phyloP scores from a whole-genome alignment of 1,284 basidiomycete genomes.

The Agroathelia rolfsii region DNA sequence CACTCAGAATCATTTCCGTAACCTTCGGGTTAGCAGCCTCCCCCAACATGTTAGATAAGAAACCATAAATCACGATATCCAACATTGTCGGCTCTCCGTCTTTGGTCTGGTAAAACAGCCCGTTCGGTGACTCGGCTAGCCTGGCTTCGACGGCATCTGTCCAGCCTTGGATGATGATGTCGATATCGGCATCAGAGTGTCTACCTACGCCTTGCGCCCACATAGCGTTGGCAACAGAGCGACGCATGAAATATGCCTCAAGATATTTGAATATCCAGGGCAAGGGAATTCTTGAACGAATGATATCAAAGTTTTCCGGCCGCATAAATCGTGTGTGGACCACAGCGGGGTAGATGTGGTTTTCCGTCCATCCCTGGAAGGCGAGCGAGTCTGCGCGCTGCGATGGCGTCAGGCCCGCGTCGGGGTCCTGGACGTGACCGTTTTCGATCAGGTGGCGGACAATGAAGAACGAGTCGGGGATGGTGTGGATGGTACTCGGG shows the following conservation, averaged over 20 bases:
- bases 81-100: slow-evolving; percentile 17
- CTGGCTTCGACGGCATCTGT: slow-evolving; percentile 21
- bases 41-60: slow-evolving; percentile 19
- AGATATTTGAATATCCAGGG: slow-evolving; percentile 15
- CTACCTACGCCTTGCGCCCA: slow-evolving; percentile 19
- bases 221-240: slow-evolving; percentile 13
- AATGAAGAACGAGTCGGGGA: slow-evolving; percentile 26
- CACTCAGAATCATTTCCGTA: slow-evolving; percentile 15
- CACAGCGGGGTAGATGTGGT: slow-evolving; percentile 19
- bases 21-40: slow-evolving; percentile 19
- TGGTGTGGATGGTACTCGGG: slow-evolving; percentile 13
- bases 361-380: slow-evolving; percentile 24
- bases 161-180: slow-evolving; percentile 20
- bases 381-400: slow-evolving; percentile 24
- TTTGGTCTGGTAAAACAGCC: slow-evolving; percentile 16
- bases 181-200: slow-evolving; percentile 21
- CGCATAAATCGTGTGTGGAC: slow-evolving; percentile 17
- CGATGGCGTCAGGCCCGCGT: slow-evolving; percentile 16
- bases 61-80: slow-evolving; percentile 21
- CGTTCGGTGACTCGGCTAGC: slow-evolving; percentile 12
- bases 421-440: slow-evolving; percentile 16
- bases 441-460: slow-evolving; percentile 20
- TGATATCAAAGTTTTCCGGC: slow-evolving; percentile 16
- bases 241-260: slow-evolving; percentile 14
- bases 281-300: slow-evolving; percentile 6